These are phyloP conservation scores for Corynascus novoguineensis DNA, from an alignment of 495 filamentous ascomycete species.

Conservation along the genomic window DNA sequence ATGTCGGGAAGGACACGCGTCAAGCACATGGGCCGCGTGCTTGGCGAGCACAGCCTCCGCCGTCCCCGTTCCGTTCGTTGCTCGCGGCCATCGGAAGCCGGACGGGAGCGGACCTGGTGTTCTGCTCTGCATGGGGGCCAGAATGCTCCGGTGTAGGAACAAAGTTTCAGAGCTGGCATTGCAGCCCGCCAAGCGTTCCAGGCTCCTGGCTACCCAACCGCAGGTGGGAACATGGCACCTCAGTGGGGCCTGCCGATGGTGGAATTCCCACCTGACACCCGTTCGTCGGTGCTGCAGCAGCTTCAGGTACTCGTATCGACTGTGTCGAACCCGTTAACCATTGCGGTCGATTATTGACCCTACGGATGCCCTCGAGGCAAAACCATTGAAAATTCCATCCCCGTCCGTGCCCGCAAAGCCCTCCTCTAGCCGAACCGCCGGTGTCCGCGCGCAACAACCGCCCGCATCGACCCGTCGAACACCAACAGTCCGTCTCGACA, in stretches of 20 bases:
- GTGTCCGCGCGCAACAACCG: conserved; percentile 19
- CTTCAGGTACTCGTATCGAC: background rate
- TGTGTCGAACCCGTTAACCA: too few relatives aligned
- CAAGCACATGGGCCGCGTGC: too few relatives aligned
- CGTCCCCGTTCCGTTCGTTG: too few relatives aligned
- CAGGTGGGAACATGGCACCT: background rate
- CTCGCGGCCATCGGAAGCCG: too few relatives aligned
- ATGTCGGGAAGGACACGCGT: too few relatives aligned
- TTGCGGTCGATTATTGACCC: background rate
- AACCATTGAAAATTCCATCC: conserved; percentile 34
- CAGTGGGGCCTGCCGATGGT: background rate
- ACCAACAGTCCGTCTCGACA: conserved; percentile 24
- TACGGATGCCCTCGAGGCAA: conserved; percentile 20
- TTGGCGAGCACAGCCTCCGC: too few relatives aligned
- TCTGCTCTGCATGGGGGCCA: too few relatives aligned
- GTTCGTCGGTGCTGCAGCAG: background rate
- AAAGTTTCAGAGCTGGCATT: background rate
- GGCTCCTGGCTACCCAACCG: background rate
- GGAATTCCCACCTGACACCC: background rate
- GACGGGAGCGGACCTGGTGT: too few relatives aligned
- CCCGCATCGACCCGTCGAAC: conserved; percentile 19
- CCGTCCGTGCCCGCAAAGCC: conserved; percentile 25
- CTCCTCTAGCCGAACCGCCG: conserved; percentile 37
- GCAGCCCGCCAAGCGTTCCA: conserved; percentile 4
- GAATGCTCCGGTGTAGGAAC: too few relatives aligned